A percentile compares a stretch with the other conserved stretches of the same genome.
phyloP scores from a whole-genome alignment of 768 basidiomycete genomes.

The Rhizopogon rudus region DNA sequence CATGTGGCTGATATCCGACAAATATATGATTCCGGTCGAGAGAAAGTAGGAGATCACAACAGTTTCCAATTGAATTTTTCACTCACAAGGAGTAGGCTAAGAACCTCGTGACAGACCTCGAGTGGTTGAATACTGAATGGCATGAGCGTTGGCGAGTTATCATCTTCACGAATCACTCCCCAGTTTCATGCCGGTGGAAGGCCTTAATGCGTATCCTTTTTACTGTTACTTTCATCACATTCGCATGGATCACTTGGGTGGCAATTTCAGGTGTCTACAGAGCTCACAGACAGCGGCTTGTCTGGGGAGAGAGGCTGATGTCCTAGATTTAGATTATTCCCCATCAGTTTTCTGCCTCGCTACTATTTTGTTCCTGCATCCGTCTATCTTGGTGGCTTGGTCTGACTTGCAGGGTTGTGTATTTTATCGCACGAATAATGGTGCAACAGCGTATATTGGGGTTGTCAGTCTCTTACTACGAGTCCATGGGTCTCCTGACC shows the following conservation, averaged over 20 bases:
- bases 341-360: no score
- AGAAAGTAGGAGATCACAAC: constrained; percentile 41
- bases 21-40: constrained; percentile 69
- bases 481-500: constrained; percentile 60
- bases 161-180: constrained; percentile 68
- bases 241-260: constrained; percentile 56
- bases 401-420: not conserved
- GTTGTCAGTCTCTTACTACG: not conserved
- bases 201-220: constrained; percentile 57
- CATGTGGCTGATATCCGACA: constrained; percentile 58
- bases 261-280: constrained; percentile 62
- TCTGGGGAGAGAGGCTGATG: constrained; percentile 79
- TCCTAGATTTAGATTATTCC: constrained; percentile 33
- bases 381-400: not conserved
- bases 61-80: not conserved
- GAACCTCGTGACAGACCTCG: constrained; percentile 55
- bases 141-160: constrained; percentile 70
- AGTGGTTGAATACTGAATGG: constrained; percentile 76
- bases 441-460: constrained; percentile 10
- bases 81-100: constrained; percentile 44
- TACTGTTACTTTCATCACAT: constrained; percentile 49
- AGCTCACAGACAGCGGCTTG: constrained; percentile 68
- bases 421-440: not conserved
- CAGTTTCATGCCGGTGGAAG: constrained; percentile 72
- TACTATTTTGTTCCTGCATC: not conserved